Base-by-base conservation (phyloP, 805 yeast genomes). In the Wickerhamiella galacta region DNA sequence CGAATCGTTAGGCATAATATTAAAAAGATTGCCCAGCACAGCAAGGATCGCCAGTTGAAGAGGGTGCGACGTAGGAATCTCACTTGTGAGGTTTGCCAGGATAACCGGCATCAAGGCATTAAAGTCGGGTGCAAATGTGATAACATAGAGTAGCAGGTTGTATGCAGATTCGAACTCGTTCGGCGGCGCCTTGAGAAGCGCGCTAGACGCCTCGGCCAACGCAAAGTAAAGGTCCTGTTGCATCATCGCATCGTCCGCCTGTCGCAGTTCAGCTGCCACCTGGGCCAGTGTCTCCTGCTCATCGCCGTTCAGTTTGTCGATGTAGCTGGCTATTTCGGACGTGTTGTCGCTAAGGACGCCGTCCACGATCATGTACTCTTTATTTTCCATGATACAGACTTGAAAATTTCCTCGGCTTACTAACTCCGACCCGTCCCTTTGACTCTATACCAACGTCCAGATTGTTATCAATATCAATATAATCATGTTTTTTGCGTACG, bases 1-100 rank as follows among this genome's bases (percentile, higher is more conserved):
- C 19, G 57, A 47, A 17, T 32, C 25, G 18, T 40, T 34, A 12
- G 52, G 45, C 28, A 60, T 45, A 17, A 57, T 48, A 44, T 59
- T 60, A 51, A 60, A 60, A 25, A 58, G 47, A 39, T 56, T 58
- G 31, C 59, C 47, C 31, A 57, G 40, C 6, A 58, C 56, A 0
- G 54, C 47, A 28, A 57, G 42, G 11, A 52, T 46, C 20, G 44
- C 47, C 12, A 47, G 42, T 31, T 53, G 43, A 36, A 45, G 49
- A 18, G 49, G 43, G 20, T 43, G 37, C 14, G 36, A 33, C 16
- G 42, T 28, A 20, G 52, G 48, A 5, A 44, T 36, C 25, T 42
- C 39, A 29, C 33, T 33, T 12, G 52, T 39, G 20, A 58, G 46
- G 36, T 46, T 43, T 14, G 43, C 40, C 14, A 57, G 39, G 11